Conservation (phyloP, 2,329 filamentous ascomycete genomes). For the Clarireedia paspali region DNA sequence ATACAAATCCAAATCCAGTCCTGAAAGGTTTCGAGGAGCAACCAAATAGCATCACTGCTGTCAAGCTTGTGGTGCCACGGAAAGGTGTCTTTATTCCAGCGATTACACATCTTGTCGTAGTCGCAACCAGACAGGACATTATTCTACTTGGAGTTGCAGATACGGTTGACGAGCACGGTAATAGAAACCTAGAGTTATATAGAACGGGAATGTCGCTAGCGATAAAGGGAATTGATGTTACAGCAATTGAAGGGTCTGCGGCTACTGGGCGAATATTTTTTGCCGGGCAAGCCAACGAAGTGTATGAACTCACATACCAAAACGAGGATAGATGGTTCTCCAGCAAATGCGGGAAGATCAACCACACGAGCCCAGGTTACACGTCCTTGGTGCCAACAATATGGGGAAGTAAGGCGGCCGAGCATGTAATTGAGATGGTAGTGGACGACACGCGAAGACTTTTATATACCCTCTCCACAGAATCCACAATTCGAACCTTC, state of each 20-base stretch:
- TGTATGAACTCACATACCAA: constrained; percentile 93
- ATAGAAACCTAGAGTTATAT: constrained; percentile 70
- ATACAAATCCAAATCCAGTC: constrained; percentile 84
- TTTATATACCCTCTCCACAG: constrained; percentile 83
- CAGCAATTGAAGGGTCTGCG: constrained; percentile 67
- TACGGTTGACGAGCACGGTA: constrained; percentile 57
- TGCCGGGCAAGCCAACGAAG: constrained; percentile 73
- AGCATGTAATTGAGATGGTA: constrained; percentile 69
- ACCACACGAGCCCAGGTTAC: constrained; percentile 73
- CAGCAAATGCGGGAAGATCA: constrained; percentile 77
- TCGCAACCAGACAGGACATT: constrained; percentile 80
- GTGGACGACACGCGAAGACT: constrained; percentile 84
- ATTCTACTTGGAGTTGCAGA: constrained; percentile 79
- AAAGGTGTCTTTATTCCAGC: constrained; percentile 77
- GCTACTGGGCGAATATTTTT: constrained; percentile 91
- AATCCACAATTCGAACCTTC: constrained; percentile 85
- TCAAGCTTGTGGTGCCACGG: constrained; percentile 79
- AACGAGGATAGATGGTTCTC: constrained; percentile 97
- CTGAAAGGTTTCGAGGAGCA: constrained; percentile 89
- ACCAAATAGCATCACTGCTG: constrained; percentile 78
- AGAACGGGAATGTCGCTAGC: constrained; percentile 80
- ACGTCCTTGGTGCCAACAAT: constrained; percentile 48
- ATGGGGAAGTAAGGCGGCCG: constrained; percentile 45
- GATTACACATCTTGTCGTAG: constrained; percentile 82
- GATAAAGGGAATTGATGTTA: constrained; percentile 68